A percentile compares a stretch with the other conserved stretches of the same genome.
phyloP scores from a whole-genome alignment of 1,139 yeast genomes.

The Pichia sp. region DNA sequence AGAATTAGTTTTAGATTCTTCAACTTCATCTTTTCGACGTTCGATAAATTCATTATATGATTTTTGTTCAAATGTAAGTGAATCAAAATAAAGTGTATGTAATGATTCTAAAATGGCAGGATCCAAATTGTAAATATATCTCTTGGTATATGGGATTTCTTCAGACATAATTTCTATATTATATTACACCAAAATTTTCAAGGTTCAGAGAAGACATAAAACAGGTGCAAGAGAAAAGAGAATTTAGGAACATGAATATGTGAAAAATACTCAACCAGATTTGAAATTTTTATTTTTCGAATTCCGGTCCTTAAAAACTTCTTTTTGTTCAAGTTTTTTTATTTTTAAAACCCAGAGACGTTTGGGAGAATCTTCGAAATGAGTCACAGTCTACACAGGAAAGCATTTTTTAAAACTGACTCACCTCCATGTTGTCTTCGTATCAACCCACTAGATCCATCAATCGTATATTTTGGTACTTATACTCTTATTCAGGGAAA shows the following conservation, averaged over 20 bases:
- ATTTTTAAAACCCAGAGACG: too few species aligned
- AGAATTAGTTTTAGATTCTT: constrained; percentile 15
- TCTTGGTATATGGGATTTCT: constrained; percentile 30
- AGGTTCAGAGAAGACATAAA: too few species aligned
- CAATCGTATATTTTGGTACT: constrained; percentile 60
- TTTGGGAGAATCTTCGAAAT: neutral
- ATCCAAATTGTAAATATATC: constrained; percentile 50
- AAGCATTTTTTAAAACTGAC: constrained; percentile 33
- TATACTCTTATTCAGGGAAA: constrained; percentile 64
- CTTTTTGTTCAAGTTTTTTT: neutral
- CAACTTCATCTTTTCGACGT: constrained; percentile 15
- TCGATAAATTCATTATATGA: constrained; percentile 18
- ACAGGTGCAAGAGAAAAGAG: too few species aligned
- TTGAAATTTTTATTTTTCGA: too few species aligned
- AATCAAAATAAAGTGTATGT: constrained; percentile 52
- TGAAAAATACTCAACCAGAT: too few species aligned
- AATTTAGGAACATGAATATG: too few species aligned
- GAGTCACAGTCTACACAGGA: constrained; percentile 10
- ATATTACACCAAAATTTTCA: too few species aligned
- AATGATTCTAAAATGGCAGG: constrained; percentile 40
- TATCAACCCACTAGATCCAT: constrained; percentile 45
- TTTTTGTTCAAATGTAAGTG: constrained; percentile 34
- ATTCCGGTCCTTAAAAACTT: too few species aligned
- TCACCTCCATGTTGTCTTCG: constrained; percentile 83
- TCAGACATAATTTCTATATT: constrained; percentile 15